These are phyloP conservation scores for Gossypium herbaceum DNA, from an alignment of 345 rosid genomes.

Conservation along the genomic window DNA sequence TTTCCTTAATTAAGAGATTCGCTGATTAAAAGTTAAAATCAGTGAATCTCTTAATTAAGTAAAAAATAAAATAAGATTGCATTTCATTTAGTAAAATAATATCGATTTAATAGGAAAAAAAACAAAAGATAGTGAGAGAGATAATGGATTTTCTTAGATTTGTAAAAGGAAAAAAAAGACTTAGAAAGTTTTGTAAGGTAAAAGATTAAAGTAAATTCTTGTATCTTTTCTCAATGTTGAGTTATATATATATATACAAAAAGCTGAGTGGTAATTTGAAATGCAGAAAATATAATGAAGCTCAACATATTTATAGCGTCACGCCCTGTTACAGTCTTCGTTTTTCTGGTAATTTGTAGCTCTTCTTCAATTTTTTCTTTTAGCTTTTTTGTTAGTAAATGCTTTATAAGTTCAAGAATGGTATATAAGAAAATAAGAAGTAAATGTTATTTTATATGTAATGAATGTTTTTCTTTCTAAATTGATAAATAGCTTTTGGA, in stretches of 20 bases:
- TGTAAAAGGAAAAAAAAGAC: not conserved
- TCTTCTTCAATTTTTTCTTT: not conserved
- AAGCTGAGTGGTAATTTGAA: not conserved
- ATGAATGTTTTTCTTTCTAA: not conserved
- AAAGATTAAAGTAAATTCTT: not conserved
- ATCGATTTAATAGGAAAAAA: not conserved
- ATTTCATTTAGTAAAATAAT: not conserved
- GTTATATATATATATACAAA: not conserved
- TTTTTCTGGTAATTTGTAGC: constrained; percentile 22
- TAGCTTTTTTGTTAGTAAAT: not conserved
- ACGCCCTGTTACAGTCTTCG: constrained; percentile 22
- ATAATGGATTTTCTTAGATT: not conserved
- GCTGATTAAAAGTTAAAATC: not conserved
- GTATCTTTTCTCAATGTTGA: not conserved
- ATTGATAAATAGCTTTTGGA: not conserved
- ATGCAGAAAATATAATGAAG: constrained; percentile 26
- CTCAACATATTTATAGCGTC: constrained; percentile 22
- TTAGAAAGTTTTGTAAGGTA: not conserved
- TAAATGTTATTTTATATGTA: not conserved
- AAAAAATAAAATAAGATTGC: not conserved
- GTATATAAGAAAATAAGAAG: not conserved
- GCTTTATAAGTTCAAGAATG: not conserved
- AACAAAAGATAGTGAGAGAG: not conserved
- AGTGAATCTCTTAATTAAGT: not conserved
- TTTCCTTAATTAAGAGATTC: too few species aligned